These are phyloP conservation scores for Hygrophorus pudorinus DNA, from an alignment of 768 basidiomycete genomes.

Conservation along the genomic window DNA sequence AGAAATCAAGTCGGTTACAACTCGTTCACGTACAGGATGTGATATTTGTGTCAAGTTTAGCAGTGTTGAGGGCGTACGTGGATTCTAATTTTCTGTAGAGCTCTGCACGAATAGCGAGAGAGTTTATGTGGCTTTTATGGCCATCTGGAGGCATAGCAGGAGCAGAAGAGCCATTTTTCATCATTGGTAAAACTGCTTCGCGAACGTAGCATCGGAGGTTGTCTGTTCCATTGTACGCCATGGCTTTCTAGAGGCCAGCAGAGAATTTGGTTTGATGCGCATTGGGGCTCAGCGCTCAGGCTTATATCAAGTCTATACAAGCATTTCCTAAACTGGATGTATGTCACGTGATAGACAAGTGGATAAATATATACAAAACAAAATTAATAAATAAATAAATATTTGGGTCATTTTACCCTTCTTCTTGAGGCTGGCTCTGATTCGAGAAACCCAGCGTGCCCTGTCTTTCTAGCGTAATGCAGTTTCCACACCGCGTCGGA, in stretches of 20 bases:
- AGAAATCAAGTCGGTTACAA: conserved; percentile 5
- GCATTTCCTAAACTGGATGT: neutral
- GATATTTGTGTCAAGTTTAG: conserved; percentile 22
- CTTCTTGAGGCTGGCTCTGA: neutral
- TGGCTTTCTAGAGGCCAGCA: conserved; percentile 5
- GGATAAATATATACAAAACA: too few relatives aligned
- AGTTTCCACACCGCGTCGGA: conserved; percentile 36
- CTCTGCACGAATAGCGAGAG: conserved; percentile 34
- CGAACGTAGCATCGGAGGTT: conserved; percentile 39
- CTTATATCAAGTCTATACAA: neutral
- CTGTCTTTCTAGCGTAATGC: conserved; percentile 23
- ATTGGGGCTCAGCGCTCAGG: too few relatives aligned
- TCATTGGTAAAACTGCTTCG: conserved; percentile 34
- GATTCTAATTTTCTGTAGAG: conserved; percentile 41
- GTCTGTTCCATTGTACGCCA: conserved; percentile 26
- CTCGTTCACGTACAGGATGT: conserved; percentile 26
- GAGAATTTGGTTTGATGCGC: neutral
- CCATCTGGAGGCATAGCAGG: conserved; percentile 24
- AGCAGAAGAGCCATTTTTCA: conserved; percentile 22
- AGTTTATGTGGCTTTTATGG: conserved; percentile 39
- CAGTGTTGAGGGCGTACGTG: conserved; percentile 26
- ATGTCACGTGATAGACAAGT: too few relatives aligned
- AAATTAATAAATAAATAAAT: too few relatives aligned
- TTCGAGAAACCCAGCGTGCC: conserved; percentile 11
- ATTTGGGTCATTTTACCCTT: neutral